Conservation (phyloP, 2,329 filamentous ascomycete species). For the Ambrosiella cleistominuta region DNA sequence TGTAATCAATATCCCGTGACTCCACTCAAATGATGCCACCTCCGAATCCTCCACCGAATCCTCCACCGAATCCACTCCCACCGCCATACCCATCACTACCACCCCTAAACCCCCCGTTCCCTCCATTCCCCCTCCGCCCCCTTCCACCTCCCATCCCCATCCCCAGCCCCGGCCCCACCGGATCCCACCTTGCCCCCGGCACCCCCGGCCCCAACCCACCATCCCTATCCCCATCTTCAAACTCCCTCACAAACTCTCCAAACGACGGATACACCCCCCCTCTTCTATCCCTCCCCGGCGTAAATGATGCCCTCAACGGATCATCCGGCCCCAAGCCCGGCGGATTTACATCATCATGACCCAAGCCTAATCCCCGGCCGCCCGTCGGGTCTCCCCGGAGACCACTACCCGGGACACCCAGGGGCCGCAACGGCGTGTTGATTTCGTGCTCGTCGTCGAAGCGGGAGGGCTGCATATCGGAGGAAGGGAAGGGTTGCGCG, state of each 20-base stretch:
- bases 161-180: constrained; percentile 53
- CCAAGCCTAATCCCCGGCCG: constrained; percentile 37
- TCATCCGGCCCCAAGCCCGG: constrained; percentile 72
- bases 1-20: neutral
- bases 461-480: constrained; percentile 66
- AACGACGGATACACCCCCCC: constrained; percentile 92
- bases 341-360: constrained; percentile 76
- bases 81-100: constrained; percentile 18
- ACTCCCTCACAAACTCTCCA: constrained; percentile 86
- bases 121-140: constrained; percentile 18
- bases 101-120: constrained; percentile 17
- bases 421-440: constrained; percentile 40
- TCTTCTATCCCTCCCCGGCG: constrained; percentile 30
- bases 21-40: constrained; percentile 17
- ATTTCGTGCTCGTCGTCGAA: constrained; percentile 92
- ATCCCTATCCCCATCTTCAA: constrained; percentile 33
- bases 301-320: constrained; percentile 52
- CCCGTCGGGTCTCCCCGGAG: neutral
- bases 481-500: constrained; percentile 36
- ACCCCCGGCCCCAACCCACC: constrained; percentile 34
- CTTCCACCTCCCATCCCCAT: constrained; percentile 16
- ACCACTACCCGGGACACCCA: constrained; percentile 21
- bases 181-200: constrained; percentile 83
- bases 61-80: constrained; percentile 18
- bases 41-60: constrained; percentile 17